Conservation (phyloP, 768 basidiomycete species). For the Sarcodon aspratus region DNA sequence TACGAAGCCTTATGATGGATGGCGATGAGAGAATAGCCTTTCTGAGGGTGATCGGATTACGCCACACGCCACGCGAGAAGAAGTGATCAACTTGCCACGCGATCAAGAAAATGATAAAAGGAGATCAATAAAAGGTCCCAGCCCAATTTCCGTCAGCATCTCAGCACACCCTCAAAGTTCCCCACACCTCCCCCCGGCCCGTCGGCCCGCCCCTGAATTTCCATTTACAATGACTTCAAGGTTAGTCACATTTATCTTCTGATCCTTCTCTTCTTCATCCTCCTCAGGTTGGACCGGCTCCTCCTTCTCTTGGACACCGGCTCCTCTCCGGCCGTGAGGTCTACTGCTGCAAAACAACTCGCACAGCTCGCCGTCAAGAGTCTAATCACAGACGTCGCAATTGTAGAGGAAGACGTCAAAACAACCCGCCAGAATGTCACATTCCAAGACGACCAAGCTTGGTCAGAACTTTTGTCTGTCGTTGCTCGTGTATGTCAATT, state of each 20-base stretch:
- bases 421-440: constrained; percentile 45
- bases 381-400: constrained; percentile 71
- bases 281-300: constrained; percentile 84
- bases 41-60: too few species aligned
- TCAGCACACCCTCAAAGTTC: neutral
- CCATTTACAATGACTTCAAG: constrained; percentile 67
- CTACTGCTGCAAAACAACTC: constrained; percentile 94
- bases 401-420: constrained; percentile 66
- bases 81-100: neutral
- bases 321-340: constrained; percentile 78
- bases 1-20: too few species aligned
- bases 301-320: constrained; percentile 93
- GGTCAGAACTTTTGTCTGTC: constrained; percentile 85
- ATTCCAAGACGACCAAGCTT: constrained; percentile 59
- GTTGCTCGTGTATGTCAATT: constrained; percentile 62
- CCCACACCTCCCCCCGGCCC: constrained; percentile 9
- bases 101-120: constrained; percentile 9
- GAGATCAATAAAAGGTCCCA: neutral
- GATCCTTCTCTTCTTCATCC: neutral
- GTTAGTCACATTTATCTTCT: constrained; percentile 22
- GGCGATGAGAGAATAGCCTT: too few species aligned
- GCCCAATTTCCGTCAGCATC: neutral
- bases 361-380: constrained; percentile 85
- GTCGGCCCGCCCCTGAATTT: constrained; percentile 37
- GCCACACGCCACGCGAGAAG: too few species aligned